Percentiles rank a stretch among this genome's conserved stretches.
Evolutionary conservation across 2,329 filamentous ascomycete species (phyloP).

Genomic region (Paramyrothecium roridum): DNA sequence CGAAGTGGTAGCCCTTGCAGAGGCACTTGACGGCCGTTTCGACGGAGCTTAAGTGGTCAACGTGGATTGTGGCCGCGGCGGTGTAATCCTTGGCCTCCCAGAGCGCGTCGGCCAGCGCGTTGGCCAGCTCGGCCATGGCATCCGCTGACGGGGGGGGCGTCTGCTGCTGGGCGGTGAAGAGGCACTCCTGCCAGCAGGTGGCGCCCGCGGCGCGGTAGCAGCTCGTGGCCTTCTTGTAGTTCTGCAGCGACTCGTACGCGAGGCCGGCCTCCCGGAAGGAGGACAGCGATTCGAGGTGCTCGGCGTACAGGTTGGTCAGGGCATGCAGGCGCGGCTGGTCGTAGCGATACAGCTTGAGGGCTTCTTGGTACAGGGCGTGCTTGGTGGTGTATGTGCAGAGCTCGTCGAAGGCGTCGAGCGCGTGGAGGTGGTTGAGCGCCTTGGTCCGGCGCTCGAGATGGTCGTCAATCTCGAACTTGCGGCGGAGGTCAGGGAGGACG

Average conservation of each 20-base stretch:
- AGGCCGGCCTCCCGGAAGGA: slow-evolving; percentile 83
- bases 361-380: slow-evolving; percentile 74
- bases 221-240: slow-evolving; percentile 71
- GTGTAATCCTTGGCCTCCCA: slow-evolving; percentile 81
- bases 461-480: slow-evolving; percentile 84
- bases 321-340: slow-evolving; percentile 62
- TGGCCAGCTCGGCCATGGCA: slow-evolving; percentile 67
- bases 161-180: slow-evolving; percentile 72
- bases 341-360: slow-evolving; percentile 82
- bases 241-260: slow-evolving; percentile 80
- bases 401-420: slow-evolving; percentile 72
- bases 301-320: slow-evolving; percentile 77
- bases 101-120: slow-evolving; percentile 71
- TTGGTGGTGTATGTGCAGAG: slow-evolving; percentile 74
- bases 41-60: slow-evolving; percentile 76
- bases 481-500: slow-evolving; percentile 64
- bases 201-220: slow-evolving; percentile 80
- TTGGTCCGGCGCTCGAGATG: slow-evolving; percentile 74
- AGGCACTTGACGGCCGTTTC: slow-evolving; percentile 69
- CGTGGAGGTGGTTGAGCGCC: slow-evolving; percentile 73
- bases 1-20: slow-evolving; percentile 84
- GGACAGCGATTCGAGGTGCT: slow-evolving; percentile 70
- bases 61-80: slow-evolving; percentile 73
- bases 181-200: slow-evolving; percentile 82
- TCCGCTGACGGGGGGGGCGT: slow-evolving; percentile 54